phyloP scores from a whole-genome alignment of 2,329 filamentous ascomycete genomes.

The Drechslerella coelobrocha region DNA sequence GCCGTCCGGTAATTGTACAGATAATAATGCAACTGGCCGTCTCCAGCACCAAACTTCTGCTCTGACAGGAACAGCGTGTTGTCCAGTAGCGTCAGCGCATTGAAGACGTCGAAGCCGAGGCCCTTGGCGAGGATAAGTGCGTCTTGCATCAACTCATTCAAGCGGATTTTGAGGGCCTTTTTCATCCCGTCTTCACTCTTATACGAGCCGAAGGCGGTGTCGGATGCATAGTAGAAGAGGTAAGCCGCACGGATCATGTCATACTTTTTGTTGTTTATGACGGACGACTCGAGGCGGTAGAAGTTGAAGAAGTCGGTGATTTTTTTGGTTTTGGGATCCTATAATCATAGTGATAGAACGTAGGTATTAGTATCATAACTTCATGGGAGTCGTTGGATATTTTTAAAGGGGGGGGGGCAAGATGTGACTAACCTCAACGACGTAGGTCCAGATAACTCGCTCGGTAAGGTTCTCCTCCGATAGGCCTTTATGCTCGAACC shows the following conservation, averaged over 20 bases:
- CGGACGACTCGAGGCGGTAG: constrained; percentile 90
- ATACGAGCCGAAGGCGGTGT: constrained; percentile 68
- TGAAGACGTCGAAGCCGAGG: constrained; percentile 90
- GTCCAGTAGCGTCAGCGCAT: constrained; percentile 89
- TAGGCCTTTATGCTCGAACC: constrained; percentile 75
- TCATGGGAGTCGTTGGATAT: not conserved
- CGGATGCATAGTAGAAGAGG: constrained; percentile 94
- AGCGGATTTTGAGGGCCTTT: constrained; percentile 73
- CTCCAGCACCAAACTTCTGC: constrained; percentile 92
- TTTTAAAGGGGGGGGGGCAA: not conserved
- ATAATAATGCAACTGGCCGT: constrained; percentile 95
- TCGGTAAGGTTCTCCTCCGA: constrained; percentile 64
- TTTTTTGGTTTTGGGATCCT: constrained; percentile 71
- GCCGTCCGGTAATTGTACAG: constrained; percentile 94
- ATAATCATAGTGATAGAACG: constrained; percentile 58
- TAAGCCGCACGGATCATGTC: constrained; percentile 86
- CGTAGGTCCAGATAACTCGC: constrained; percentile 91
- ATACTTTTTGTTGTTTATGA: constrained; percentile 82
- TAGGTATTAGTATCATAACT: not conserved
- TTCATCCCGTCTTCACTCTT: constrained; percentile 57
- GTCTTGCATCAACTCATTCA: constrained; percentile 82
- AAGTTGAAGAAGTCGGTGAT: constrained; percentile 98
- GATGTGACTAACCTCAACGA: constrained; percentile 71
- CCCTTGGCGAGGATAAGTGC: constrained; percentile 86
- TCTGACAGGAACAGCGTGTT: constrained; percentile 92